phyloP scores from a whole-genome alignment of 192 early-diverging fungal genomes.

The Bifiguratus adelaidae region DNA sequence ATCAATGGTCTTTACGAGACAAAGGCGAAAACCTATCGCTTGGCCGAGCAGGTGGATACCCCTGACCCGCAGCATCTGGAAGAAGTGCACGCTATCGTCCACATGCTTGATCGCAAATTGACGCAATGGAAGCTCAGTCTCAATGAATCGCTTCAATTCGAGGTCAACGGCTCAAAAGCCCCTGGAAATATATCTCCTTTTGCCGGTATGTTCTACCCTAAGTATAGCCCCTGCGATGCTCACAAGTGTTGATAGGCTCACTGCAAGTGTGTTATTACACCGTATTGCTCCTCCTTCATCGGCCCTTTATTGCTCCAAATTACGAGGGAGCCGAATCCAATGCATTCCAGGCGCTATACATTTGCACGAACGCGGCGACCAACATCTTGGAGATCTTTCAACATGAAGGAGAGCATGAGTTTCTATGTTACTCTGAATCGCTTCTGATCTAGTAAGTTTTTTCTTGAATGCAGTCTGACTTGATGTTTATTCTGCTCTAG shows the following conservation, averaged over 20 bases:
- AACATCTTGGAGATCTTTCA: conserved; percentile 2
- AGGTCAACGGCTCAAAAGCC: not conserved
- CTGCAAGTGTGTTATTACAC: conserved; percentile 30
- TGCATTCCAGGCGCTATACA: not conserved
- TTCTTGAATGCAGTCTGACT: conserved; percentile 1
- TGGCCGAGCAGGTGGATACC: conserved; percentile 16
- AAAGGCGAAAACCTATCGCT: conserved; percentile 23
- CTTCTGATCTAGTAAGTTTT: conserved; percentile 6
- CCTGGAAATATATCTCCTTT: too few relatives aligned
- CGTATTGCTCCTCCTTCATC: conserved; percentile 29
- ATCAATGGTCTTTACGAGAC: conserved; percentile 34
- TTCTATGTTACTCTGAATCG: not conserved
- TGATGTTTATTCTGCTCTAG: too few relatives aligned
- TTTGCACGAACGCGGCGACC: conserved; percentile 9
- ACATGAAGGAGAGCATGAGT: not conserved
- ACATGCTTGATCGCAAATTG: conserved; percentile 19
- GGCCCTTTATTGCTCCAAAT: conserved; percentile 30
- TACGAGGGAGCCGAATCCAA: not conserved
- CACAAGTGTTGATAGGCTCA: conserved; percentile 4
- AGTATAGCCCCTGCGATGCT: not conserved
- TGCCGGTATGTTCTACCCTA: not conserved
- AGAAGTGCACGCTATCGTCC: conserved; percentile 31
- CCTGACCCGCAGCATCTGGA: too few relatives aligned
- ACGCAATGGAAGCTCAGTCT: conserved; percentile 11
- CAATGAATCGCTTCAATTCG: conserved; percentile 7